Conservation (phyloP, 352 stramenopile species). For the Globisporangium paddicum region DNA sequence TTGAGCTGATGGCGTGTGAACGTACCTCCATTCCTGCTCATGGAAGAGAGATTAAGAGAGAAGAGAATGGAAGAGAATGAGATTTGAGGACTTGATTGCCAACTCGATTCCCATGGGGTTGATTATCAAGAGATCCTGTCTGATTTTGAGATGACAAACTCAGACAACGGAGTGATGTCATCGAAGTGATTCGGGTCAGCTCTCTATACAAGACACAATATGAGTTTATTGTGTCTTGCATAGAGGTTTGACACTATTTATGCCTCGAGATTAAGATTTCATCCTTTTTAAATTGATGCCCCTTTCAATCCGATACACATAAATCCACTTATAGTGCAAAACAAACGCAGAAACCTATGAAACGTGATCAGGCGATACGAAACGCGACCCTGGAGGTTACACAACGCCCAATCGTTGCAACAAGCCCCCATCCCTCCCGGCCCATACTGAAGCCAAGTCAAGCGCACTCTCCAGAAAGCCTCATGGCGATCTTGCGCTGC, state of each 20-base stretch:
- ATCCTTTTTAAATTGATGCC: neutral
- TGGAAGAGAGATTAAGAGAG: too few species aligned
- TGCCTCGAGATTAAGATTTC: neutral
- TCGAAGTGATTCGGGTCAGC: neutral
- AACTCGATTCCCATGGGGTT: too few species aligned
- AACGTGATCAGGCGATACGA: neutral
- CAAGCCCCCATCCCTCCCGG: neutral
- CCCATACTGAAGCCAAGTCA: conserved; percentile 10
- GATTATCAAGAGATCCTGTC: neutral
- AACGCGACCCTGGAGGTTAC: neutral
- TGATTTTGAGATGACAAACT: conserved; percentile 1
- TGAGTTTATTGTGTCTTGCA: neutral
- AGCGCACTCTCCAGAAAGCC: neutral
- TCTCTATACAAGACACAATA: too few species aligned
- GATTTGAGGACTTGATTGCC: too few species aligned
- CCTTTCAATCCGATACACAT: neutral
- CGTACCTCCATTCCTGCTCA: too few species aligned
- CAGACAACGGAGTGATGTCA: conserved; percentile 5
- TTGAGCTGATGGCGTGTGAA: too few species aligned
- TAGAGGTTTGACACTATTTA: neutral
- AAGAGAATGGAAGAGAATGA: neutral
- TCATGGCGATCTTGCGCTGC: neutral
- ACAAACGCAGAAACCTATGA: too few species aligned
- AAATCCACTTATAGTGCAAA: neutral
- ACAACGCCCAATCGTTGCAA: neutral